Base-by-base conservation (phyloP, 331 rosid species). In the Phaseolus coccineus region DNA sequence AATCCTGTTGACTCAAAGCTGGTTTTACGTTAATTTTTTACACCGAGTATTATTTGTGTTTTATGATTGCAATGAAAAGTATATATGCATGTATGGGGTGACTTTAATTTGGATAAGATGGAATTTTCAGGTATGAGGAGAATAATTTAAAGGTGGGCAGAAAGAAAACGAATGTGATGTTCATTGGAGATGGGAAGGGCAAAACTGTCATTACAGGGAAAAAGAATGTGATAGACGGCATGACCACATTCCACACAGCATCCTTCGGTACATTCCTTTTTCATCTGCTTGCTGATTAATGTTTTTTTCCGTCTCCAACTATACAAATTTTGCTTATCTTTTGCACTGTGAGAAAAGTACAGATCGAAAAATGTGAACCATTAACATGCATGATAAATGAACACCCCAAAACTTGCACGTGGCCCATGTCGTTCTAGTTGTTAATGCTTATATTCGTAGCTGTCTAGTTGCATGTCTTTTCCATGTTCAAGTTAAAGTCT, bases 211-310 rank as follows among this genome's bases (percentile, higher is more conserved):
- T 96, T 25, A 82, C 96, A 0, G 99, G 99, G 0, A 53, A 68
- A 1, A 93, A 31, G 58, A 93, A 73, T 74, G 82, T 89, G 5
- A 11, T 0, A 4, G 82, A 89, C 13, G 82, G 79, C 14, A 5
- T 84, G 78, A 96, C 99, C 16, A 96, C 99, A 22, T 96, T 96
- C 86, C 99, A 88, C 86, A 88, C 98, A 0, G 98, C 99, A 4
- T 79, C 93, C 19, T 96, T 96, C 5, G 99, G 99, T 96, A 88
- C 85, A 2, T 64, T 74, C 10, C 28, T 51, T 53, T 53, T 59
- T 44, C 68, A 67, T 9, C 8, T 19, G 9, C 44, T 66, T 42
- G 3, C 25, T 25, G 8, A 13, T 33, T 7, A 22, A 11, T 8
- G 9, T 3, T 5, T 2, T n/a, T 33, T 74, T 19, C 22, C 22